A percentile compares a stretch with the other conserved stretches of the same genome.
These are phyloP conservation scores for Diaporthe citri DNA, from an alignment of 2,329 filamentous ascomycete genomes.

Conservation along the genomic window DNA sequence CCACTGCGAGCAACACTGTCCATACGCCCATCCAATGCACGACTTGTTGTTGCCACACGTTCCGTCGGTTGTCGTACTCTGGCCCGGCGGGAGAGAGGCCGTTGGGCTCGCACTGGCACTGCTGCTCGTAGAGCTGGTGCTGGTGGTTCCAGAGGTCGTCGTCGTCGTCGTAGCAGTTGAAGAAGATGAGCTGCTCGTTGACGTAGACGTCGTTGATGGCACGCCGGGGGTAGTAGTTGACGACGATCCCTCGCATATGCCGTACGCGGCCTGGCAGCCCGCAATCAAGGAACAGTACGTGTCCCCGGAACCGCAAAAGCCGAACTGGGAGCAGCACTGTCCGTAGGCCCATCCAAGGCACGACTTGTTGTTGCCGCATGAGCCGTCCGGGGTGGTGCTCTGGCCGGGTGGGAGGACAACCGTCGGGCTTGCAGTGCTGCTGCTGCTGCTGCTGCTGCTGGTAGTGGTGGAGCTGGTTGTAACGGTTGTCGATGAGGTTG, in stretches of 20 bases:
- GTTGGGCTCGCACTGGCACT: constrained; percentile 23
- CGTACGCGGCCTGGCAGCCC: constrained; percentile 22
- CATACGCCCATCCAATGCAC: constrained; percentile 27
- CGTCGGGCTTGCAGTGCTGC: constrained; percentile 12
- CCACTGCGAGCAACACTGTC: constrained; percentile 35
- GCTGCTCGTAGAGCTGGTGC: neutral
- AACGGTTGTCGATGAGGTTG: neutral
- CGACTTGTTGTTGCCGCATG: constrained; percentile 30
- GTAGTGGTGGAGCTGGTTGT: constrained; percentile 14
- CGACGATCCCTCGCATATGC: neutral
- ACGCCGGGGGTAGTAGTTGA: neutral
- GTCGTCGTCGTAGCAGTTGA: neutral
- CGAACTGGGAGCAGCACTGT: constrained; percentile 35
- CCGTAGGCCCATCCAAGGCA: constrained; percentile 30
- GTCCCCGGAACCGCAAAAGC: constrained; percentile 26
- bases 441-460: neutral
- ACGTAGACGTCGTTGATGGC: neutral
- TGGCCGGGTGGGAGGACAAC: constrained; percentile 21
- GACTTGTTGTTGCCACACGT: constrained; percentile 31
- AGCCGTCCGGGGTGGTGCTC: constrained; percentile 27
- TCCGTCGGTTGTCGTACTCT: constrained; percentile 23
- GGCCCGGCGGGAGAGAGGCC: constrained; percentile 2
- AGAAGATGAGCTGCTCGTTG: neutral
- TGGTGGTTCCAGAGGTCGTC: constrained; percentile 2
- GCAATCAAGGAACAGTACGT: constrained; percentile 12